These are phyloP conservation scores for Capsicum pubescens DNA, from an alignment of 257 asterid genomes.

Conservation along the genomic window DNA sequence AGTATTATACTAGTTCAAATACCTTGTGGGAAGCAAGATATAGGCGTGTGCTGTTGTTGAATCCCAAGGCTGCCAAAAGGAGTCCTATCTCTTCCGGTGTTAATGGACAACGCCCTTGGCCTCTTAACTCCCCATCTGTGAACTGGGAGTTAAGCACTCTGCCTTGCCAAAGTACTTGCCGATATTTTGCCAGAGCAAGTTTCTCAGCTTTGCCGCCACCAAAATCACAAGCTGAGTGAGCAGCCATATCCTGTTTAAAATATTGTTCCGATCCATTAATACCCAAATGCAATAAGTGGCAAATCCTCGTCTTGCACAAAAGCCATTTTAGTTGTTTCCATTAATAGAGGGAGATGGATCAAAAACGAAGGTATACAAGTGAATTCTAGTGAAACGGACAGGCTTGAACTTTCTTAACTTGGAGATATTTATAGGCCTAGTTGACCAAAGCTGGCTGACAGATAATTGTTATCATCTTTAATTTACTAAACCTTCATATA, in stretches of 20 bases:
- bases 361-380: neutral
- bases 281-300: neutral
- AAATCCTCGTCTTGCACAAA: neutral
- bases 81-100: conserved; percentile 57
- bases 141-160: conserved; percentile 48
- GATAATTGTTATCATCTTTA: neutral
- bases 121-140: conserved; percentile 48
- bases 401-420: conserved; percentile 15
- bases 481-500: neutral
- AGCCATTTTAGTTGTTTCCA: neutral
- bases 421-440: neutral
- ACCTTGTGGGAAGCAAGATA: conserved; percentile 56
- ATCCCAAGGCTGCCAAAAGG: conserved; percentile 47
- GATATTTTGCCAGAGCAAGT: conserved; percentile 52
- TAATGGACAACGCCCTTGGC: conserved; percentile 49
- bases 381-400: neutral
- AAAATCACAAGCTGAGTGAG: conserved; percentile 54
- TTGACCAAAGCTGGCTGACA: conserved; percentile 10
- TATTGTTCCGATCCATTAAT: neutral
- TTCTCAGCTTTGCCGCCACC: conserved; percentile 56
- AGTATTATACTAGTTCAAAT: neutral
- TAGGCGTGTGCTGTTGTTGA: conserved; percentile 43
- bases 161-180: conserved; percentile 54
- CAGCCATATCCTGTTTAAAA: conserved; percentile 46
- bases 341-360: neutral